Percentiles rank a stretch among this genome's conserved stretches.
Evolutionary conservation across 768 basidiomycete species (phyloP).

Genomic region (Paxillus rubicundulus): DNA sequence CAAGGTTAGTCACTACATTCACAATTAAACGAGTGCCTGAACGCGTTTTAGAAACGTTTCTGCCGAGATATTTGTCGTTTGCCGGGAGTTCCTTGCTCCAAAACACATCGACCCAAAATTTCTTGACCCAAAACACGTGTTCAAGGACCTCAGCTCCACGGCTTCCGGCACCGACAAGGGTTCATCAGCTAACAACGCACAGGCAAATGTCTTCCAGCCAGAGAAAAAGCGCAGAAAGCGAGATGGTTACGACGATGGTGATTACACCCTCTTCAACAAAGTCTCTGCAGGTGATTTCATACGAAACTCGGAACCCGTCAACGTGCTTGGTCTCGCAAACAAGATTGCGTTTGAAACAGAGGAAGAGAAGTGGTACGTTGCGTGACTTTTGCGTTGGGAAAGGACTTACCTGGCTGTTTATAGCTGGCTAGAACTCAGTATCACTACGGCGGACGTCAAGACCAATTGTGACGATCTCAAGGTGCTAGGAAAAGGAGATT

Average conservation of each 20-base stretch:
- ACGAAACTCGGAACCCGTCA: slow-evolving; percentile 65
- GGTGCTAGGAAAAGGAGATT: slow-evolving; percentile 96
- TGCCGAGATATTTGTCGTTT: slow-evolving; percentile 99
- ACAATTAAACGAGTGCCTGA: neutral
- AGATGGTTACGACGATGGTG: slow-evolving; percentile 93
- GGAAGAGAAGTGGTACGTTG: slow-evolving; percentile 76
- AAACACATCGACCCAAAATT: slow-evolving; percentile 97
- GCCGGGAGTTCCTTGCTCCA: slow-evolving; percentile 91
- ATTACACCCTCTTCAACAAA: slow-evolving; percentile 85
- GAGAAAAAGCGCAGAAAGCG: slow-evolving; percentile 93
- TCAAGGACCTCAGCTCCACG: slow-evolving; percentile 76
- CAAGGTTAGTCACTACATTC: slow-evolving; percentile 55
- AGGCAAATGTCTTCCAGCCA: slow-evolving; percentile 93
- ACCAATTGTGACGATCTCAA: slow-evolving; percentile 90
- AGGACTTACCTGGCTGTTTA: slow-evolving; percentile 5
- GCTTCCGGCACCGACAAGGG: slow-evolving; percentile 48
- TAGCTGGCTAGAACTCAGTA: slow-evolving; percentile 70
- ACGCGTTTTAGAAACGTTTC: slow-evolving; percentile 78
- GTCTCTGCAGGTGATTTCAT: slow-evolving; percentile 72
- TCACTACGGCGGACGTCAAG: slow-evolving; percentile 78
- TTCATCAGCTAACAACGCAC: slow-evolving; percentile 60
- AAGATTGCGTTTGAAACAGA: slow-evolving; percentile 74
- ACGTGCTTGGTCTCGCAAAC: slow-evolving; percentile 74
- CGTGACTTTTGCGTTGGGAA: neutral
- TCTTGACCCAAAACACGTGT: slow-evolving; percentile 95